Base-by-base conservation (phyloP, 768 basidiomycete genomes). In the Pulveroboletus frians region DNA sequence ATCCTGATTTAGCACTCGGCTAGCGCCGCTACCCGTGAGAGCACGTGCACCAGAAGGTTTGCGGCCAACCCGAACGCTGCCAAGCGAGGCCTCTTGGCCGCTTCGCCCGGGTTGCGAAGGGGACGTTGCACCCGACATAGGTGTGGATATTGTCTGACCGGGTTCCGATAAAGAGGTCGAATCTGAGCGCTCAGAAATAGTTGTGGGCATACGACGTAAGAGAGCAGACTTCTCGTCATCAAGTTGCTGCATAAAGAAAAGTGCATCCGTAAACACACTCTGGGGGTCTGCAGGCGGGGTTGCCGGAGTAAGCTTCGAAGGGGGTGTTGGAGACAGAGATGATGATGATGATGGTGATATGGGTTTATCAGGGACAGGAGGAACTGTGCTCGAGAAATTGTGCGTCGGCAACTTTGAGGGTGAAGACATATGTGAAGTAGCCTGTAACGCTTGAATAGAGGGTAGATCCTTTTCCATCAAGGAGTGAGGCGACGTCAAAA, bases 11-110 rank as follows among this genome's bases (percentile, higher is more conserved):
- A 54, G 60, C 49, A 56, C 68, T 69, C 57, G 76, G 75, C 63
- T 67, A 56, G 54, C 43, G 41, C 63, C 60, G 57, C 40, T 49
- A 51, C 45, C 47, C 4, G 57, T 51, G 49, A 73, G 79, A 41
- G 84, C 88, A 83, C 88, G 88, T 83, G 88, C 88, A 42, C 88
- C 88, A 29, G 85, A 84, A 18, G 88, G 88, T 60, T 85, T 88
- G 68, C 85, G 82, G 69, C 83, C 82, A 40, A 61, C 38, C 51
- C 64, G 61, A 74, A 62, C 45, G 58, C 72, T 60, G 66, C 69
- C 58, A 75, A 70, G 51, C 67, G 65, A 59, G 45, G 60, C 49
- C 57, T 73, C 59, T 55, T 53, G 63, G 55, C 60, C 63, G 39
- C 56, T 57, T 47, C 51, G 51, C 43, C 50, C 47, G 32, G 44